phyloP scores from a whole-genome alignment of 192 early-diverging fungal genomes.

The Funneliformis geosporum region DNA sequence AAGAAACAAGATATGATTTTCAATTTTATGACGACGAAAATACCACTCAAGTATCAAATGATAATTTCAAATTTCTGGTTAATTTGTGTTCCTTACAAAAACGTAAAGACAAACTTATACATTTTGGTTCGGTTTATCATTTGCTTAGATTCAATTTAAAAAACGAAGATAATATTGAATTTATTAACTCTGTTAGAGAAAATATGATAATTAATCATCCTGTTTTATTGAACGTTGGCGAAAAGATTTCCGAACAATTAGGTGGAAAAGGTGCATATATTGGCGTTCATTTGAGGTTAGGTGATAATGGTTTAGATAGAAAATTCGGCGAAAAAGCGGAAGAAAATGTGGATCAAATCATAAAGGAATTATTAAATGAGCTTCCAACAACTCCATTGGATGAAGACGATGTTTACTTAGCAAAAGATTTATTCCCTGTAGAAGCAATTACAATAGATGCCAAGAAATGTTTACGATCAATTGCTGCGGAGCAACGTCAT shows the following conservation, averaged over 20 bases:
- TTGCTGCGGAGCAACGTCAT: background rate
- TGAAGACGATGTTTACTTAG: background rate
- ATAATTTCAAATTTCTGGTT: constrained; percentile 42
- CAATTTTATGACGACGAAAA: constrained; percentile 14
- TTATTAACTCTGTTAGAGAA: constrained; percentile 44
- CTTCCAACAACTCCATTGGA: background rate
- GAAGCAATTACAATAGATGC: background rate
- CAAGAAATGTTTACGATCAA: background rate
- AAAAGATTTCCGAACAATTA: constrained; percentile 45
- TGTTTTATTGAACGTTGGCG: constrained; percentile 44
- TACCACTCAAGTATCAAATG: background rate
- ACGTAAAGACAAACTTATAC: constrained; percentile 43
- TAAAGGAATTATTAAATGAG: constrained; percentile 22
- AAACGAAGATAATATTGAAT: constrained; percentile 42
- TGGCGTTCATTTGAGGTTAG: constrained; percentile 53
- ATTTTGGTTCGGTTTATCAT: constrained; percentile 59
- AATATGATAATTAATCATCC: constrained; percentile 56
- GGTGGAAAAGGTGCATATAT: constrained; percentile 53
- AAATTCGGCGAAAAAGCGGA: constrained; percentile 39
- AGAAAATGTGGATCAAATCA: constrained; percentile 48
- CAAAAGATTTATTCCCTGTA: background rate
- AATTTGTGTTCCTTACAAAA: constrained; percentile 44
- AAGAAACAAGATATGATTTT: background rate
- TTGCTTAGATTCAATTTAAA: constrained; percentile 51
- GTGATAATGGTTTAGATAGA: constrained; percentile 50